Base-by-base conservation (phyloP, 768 basidiomycete genomes). In the Trametes cubensis region DNA sequence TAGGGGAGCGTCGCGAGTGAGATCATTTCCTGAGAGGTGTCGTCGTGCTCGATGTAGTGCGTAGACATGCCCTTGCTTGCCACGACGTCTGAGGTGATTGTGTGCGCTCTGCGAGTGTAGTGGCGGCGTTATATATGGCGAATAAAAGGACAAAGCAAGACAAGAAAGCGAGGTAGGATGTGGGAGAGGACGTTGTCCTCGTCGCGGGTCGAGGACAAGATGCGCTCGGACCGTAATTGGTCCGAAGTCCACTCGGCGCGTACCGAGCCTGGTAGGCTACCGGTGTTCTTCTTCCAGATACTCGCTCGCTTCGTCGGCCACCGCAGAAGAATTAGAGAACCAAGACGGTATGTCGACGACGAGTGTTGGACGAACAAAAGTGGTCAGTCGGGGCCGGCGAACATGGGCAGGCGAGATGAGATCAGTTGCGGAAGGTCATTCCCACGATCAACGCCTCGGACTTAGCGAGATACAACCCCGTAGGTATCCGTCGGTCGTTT, bases 1-100 rank as follows among this genome's bases (percentile, higher is more conserved):
- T 89, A 89, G 0, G 88, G 88, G 20, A 90, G 76, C 5, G 75
- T 77, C 62, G 73, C 71, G 53, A 81, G 69, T 14, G 75, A 74
- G 69, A 76, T 63, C 54, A 60, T 65, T 15, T 68, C 67, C 53
- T 74, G 59, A n/a, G 56, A 52, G 47, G 60, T 61, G 47, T 64
- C 63, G 62, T 21, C 52, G 30, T 52, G 50, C 46, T 58, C 56
- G 57, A 46, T 48, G 57, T 38, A 40, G 45, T 40, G 23, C 26
- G 51, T 23, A 58, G 62, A 58, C 62, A 63, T 63, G 50, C 62
- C 62, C 51, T 40, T 39, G 45, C 17, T 41, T 23, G 40, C 62
- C 52, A 26, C 51, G 20, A 21, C 25, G 8, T 46, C 23, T 28
- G 20, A 40, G 41, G 17, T 23, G 28, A 15, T 5, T 34, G 23